Base-by-base conservation (phyloP, 2,329 filamentous ascomycete species). In the Daldinia eschscholtzii region DNA sequence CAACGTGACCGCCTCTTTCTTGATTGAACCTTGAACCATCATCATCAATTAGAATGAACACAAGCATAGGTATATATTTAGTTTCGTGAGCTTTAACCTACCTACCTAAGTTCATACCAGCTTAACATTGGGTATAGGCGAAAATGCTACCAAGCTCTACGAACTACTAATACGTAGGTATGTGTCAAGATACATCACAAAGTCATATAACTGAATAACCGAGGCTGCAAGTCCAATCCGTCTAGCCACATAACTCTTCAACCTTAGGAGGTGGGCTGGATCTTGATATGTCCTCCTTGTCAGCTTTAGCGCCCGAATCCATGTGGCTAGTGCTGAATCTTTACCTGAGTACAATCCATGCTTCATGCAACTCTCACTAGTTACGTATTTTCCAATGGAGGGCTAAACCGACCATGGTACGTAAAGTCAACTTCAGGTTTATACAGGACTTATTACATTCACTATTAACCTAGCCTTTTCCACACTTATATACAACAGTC, bases 1-100 rank as follows among this genome's bases (percentile, higher is more conserved):
- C 48, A 58, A 56, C 57, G 68, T 71, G 65, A 71, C 68, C 68
- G 68, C 62, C 41, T 71, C 65, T 66, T 67, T 39, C 33, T 57
- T 35, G n/a, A 7, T 33, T 3, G 6, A 12, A 18, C 23, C 15
- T 33, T 3, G 6, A 12, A 18, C 23, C 30, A 20, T 35, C 52
- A 55, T 26, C 28, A 52, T 28, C 20, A 4, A 15, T 39, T 39
- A 12, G 6, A 23, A 23, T 23, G n/a, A 12, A 53, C 26, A 53
- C 13, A 48, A 7, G 23, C 6, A 28, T 2, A n/a, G n/a, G n/a
- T n/a, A 48, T 18, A 15, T 48, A 23, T 15, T 48, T 48, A 28
- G 12, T 20, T 44, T 44, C n/a, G 9, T 33, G 9, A 33, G 30
- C 30, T 33, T 6, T 23, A 33, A 33, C 30, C 6, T 10, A 33